Evolutionary conservation across 2,329 filamentous ascomycete genomes (phyloP).

Genomic region (Calonectria pseudoturangicola): DNA sequence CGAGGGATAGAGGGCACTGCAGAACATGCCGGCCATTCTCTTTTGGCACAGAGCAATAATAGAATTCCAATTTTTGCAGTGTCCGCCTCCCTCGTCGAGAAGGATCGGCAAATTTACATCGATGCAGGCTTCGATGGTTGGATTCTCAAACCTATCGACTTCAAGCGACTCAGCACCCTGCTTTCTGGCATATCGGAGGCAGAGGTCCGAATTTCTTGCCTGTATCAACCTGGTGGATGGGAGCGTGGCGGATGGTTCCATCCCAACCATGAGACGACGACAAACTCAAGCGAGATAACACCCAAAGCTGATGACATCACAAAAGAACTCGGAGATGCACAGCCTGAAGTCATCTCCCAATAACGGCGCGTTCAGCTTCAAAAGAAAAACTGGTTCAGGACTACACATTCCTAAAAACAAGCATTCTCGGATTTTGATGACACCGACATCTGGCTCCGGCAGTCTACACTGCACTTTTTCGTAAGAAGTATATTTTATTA

Average conservation of each 20-base stretch:
- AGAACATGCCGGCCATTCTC: constrained; percentile 71
- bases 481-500: constrained; percentile 5
- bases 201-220: constrained; percentile 73
- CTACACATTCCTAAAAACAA: neutral
- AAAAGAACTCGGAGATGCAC: constrained; percentile 45
- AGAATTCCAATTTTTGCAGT: constrained; percentile 90
- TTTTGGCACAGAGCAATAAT: constrained; percentile 75
- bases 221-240: constrained; percentile 85
- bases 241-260: constrained; percentile 90
- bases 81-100: constrained; percentile 87
- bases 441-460: neutral
- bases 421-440: too few relatives aligned
- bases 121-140: constrained; percentile 90
- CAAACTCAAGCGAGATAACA: constrained; percentile 49
- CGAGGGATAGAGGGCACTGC: constrained; percentile 79
- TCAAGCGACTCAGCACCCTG: constrained; percentile 81
- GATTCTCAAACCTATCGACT: constrained; percentile 93
- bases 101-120: constrained; percentile 80
- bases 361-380: neutral
- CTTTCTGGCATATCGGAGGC: constrained; percentile 81
- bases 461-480: neutral
- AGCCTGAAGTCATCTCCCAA: neutral
- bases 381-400: too few relatives aligned
- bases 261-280: constrained; percentile 39
- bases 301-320: constrained; percentile 52